Base-by-base conservation (phyloP, 148 eudicot species). In the Silene uniflora region DNA sequence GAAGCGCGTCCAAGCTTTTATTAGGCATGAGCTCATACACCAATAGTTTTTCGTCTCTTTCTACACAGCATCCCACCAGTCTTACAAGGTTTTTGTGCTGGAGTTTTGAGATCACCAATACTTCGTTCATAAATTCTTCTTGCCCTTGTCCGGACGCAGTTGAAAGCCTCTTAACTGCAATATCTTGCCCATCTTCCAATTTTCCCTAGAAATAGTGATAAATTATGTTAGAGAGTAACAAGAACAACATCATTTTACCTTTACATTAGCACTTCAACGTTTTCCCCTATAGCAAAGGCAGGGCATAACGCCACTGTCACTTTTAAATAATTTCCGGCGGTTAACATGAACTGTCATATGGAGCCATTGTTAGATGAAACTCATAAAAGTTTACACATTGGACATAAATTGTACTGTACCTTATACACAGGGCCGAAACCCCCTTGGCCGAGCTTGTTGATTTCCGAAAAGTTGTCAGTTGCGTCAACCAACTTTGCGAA, bases 351-450 rank as follows among this genome's bases (percentile, higher is more conserved):
- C 35, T 2, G 4, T 32, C 35, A 32, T 32, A 32, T 32, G 35
- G 35, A 32, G 35, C 35, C 35, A 32, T 10, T 49, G 54, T 11
- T 49, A 11, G 54, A 49, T 49, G 54, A 49, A 49, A 49, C 16
- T 14, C 14, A 49, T 49, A 62, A 62, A 61, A 6, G 10, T 7
- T 16, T 5, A 10, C 69, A 17, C 70, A 67, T 67, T 23, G n/a
- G 55, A 35, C n/a, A 42, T 17, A 13, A 68, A 67, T 3, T 32
- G 4, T 32, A 29, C 32, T 18, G 39, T 75, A 86, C 87, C 85
- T 76, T 78, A 39, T 80, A 86, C 25, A 86, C 87, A 2, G 82
- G 75, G 73, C 89, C 87, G 46, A 86, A 86, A n/a, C 89, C 87
- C n/a, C 89, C 87, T 80, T 78, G 63, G 4, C 89, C 87, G 21